Evolutionary conservation across 2,329 filamentous ascomycete genomes (phyloP).

Genomic region (Xylariaceae sp.): DNA sequence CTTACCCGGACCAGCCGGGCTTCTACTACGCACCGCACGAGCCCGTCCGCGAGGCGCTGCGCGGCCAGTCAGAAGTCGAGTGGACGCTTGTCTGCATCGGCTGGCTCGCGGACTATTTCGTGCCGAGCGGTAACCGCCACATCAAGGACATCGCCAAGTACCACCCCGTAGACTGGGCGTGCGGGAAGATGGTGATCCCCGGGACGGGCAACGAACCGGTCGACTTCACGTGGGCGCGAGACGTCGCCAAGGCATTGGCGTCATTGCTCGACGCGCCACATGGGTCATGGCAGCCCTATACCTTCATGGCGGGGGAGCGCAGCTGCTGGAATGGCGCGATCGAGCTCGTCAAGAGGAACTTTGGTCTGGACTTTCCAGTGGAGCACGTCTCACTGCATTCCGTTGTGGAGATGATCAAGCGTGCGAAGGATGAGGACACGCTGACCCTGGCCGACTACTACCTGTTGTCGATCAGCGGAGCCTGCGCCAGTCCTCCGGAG

Average conservation of each 20-base stretch:
- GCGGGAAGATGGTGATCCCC: slow-evolving; percentile 2
- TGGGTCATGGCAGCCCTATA: slow-evolving; percentile 5
- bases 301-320: slow-evolving; percentile 6
- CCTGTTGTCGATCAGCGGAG: slow-evolving; percentile 4
- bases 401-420: slow-evolving; percentile 4
- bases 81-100: slow-evolving; percentile 7
- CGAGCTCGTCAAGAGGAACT: not conserved
- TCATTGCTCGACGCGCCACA: slow-evolving; percentile 1
- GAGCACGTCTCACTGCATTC: slow-evolving; percentile 1
- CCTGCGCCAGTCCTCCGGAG: slow-evolving; percentile 1
- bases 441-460: slow-evolving; percentile 5
- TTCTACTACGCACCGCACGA: slow-evolving; percentile 3
- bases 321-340: slow-evolving; percentile 5
- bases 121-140: slow-evolving; percentile 5
- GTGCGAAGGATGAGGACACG: slow-evolving; percentile 1
- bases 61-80: slow-evolving; percentile 2
- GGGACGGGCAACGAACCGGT: slow-evolving; percentile 6
- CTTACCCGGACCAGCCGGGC: slow-evolving; percentile 5
- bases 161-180: slow-evolving; percentile 4
- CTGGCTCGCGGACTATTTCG: slow-evolving; percentile 7
- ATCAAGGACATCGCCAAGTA: slow-evolving; percentile 5
- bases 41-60: slow-evolving; percentile 5
- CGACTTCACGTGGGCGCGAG: slow-evolving; percentile 7
- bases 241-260: slow-evolving; percentile 3
- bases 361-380: not conserved